These are phyloP conservation scores for Synchytrium microbalum DNA, from an alignment of 371 early-diverging fungal species.

Conservation along the genomic window DNA sequence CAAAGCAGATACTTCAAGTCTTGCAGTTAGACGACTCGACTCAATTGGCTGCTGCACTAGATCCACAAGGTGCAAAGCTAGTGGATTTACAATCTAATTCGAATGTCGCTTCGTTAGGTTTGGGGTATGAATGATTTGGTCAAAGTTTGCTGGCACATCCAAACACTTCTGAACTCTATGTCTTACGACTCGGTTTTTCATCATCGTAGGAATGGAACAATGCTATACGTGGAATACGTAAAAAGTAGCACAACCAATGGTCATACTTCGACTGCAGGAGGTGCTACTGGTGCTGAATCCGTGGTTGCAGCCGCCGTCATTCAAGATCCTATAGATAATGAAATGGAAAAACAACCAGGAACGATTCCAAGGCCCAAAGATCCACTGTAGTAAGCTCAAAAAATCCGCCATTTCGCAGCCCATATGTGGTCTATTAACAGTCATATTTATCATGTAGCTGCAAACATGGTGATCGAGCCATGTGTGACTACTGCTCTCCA, in stretches of 20 bases:
- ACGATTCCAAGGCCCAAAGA: slow-evolving; percentile 74
- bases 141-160: background rate
- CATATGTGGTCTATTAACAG: background rate
- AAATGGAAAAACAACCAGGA: slow-evolving; percentile 74
- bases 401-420: slow-evolving; percentile 4
- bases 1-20: background rate
- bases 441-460: slow-evolving; percentile 49
- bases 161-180: background rate
- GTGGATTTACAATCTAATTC: background rate
- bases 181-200: background rate
- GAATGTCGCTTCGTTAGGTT: background rate
- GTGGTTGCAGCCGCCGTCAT: slow-evolving; percentile 17
- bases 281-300: slow-evolving; percentile 19
- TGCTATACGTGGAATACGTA: slow-evolving; percentile 54
- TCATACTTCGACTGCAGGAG: background rate
- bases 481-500: slow-evolving; percentile 98
- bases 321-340: slow-evolving; percentile 73
- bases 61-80: background rate
- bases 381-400: slow-evolving; percentile 19
- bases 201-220: slow-evolving; percentile 66
- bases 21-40: background rate
- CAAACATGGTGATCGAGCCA: slow-evolving; percentile 81
- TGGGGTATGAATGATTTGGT: background rate
- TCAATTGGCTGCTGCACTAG: background rate
- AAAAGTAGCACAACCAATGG: background rate